These are phyloP conservation scores for Aspergillus indologenus DNA, from an alignment of 495 filamentous ascomycete species.

Conservation along the genomic window DNA sequence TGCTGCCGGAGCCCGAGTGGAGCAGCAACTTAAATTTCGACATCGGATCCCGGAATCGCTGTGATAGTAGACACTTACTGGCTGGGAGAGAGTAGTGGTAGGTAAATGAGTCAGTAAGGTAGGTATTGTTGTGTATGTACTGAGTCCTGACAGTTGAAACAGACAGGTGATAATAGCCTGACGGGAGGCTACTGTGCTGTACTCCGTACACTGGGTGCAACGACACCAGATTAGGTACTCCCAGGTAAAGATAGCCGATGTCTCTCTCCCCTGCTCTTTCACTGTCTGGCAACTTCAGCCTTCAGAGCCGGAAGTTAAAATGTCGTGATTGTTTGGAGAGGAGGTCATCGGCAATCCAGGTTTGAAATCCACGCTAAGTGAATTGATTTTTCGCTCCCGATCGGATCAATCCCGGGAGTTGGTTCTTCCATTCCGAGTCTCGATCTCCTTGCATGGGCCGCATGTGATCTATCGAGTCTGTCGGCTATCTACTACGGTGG, in stretches of 20 bases:
- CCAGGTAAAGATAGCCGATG: not conserved
- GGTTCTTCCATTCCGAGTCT: slow-evolving; percentile 9
- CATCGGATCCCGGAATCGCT: not conserved
- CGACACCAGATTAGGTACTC: not conserved
- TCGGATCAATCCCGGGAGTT: slow-evolving; percentile 14
- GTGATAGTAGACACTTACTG: not conserved
- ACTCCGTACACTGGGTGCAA: too few species aligned
- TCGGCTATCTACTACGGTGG: not conserved
- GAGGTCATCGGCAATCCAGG: not conserved
- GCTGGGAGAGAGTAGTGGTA: not conserved
- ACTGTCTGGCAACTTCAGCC: not conserved
- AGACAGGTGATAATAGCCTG: not conserved
- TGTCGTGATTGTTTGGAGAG: not conserved
- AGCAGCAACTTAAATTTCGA: slow-evolving; percentile 13
- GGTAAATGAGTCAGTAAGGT: too few species aligned
- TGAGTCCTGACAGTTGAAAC: not conserved
- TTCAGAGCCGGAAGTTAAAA: slow-evolving; percentile 2
- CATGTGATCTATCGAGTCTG: slow-evolving; percentile 16
- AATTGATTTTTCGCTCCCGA: slow-evolving; percentile 1
- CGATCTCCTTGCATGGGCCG: slow-evolving; percentile 10
- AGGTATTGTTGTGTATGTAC: not conserved
- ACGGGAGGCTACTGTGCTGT: not conserved
- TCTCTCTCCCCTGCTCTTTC: not conserved
- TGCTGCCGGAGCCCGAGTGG: slow-evolving; percentile 22
- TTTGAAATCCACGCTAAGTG: not conserved